Evolutionary conservation across 176 grass and related monocot species (phyloP).

Genomic region (Hsuehochloa calcarea): DNA sequence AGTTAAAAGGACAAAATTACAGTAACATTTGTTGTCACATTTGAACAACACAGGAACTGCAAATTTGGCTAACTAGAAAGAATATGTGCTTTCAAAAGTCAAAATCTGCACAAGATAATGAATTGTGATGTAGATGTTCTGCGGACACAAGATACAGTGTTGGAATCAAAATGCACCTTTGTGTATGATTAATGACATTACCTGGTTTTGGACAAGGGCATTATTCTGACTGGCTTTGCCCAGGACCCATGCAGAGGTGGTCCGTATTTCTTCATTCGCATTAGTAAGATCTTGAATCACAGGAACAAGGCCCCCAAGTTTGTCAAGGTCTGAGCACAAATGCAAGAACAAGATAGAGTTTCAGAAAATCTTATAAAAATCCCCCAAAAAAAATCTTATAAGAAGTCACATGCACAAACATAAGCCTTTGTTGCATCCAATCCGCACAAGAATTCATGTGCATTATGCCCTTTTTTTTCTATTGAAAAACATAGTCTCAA

Average conservation of each 20-base stretch:
- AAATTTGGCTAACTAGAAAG: not conserved
- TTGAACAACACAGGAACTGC: not conserved
- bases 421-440: not conserved
- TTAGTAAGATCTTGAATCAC: constrained; percentile 76
- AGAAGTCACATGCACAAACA: not conserved
- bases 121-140: not conserved
- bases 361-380: constrained; percentile 13
- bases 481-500: not conserved
- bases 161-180: constrained; percentile 1
- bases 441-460: not conserved
- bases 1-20: not conserved
- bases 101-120: not conserved
- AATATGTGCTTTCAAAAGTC: not conserved
- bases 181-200: constrained; percentile 17
- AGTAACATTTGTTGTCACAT: not conserved
- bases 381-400: no score
- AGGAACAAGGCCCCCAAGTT: constrained; percentile 68
- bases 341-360: not conserved
- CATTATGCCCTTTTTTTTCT: not conserved
- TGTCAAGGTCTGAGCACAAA: constrained; percentile 71
- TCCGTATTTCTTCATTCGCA: constrained; percentile 63
- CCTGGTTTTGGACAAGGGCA: constrained; percentile 84
- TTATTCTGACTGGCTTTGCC: constrained; percentile 89
- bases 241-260: constrained; percentile 71
- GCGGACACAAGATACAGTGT: not conserved